phyloP scores from a whole-genome alignment of 345 rosid species.

The Abelmoschus esculentus region DNA sequence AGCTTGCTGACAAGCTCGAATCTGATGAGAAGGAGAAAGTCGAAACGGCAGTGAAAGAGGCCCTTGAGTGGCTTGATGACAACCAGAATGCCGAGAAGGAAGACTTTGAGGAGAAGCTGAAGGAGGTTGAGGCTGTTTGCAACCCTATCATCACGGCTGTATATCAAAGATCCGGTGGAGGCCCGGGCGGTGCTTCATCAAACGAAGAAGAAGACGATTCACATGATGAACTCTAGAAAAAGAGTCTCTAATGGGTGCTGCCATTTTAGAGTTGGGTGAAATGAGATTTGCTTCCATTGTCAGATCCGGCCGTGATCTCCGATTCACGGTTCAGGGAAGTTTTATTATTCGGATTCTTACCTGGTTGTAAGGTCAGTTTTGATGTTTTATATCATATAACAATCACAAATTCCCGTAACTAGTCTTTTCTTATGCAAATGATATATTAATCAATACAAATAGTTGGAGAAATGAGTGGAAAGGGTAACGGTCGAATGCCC shows the following conservation, averaged over 20 bases:
- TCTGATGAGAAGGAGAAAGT: slow-evolving; percentile 87
- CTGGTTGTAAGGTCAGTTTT: too few species aligned
- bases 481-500: too few species aligned
- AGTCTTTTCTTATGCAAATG: too few species aligned
- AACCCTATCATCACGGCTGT: slow-evolving; percentile 83
- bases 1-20: slow-evolving; percentile 92
- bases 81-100: slow-evolving; percentile 83
- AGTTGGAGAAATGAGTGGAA: too few species aligned
- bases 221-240: slow-evolving; percentile 54
- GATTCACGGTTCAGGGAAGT: too few species aligned
- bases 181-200: slow-evolving; percentile 50
- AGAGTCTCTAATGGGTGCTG: slow-evolving; percentile 4
- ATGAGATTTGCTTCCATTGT: too few species aligned
- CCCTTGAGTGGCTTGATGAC: slow-evolving; percentile 89
- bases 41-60: slow-evolving; percentile 77
- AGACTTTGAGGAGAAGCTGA: slow-evolving; percentile 91
- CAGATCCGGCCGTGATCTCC: too few species aligned
- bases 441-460: too few species aligned
- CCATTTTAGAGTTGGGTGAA: too few species aligned
- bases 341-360: too few species aligned
- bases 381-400: too few species aligned
- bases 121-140: slow-evolving; percentile 92
- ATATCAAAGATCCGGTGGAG: slow-evolving; percentile 81
- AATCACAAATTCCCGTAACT: too few species aligned
- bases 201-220: slow-evolving; percentile 34